Evolutionary conservation across 1,139 yeast genomes (phyloP).

Genomic region (Nematodospora anomalae): DNA sequence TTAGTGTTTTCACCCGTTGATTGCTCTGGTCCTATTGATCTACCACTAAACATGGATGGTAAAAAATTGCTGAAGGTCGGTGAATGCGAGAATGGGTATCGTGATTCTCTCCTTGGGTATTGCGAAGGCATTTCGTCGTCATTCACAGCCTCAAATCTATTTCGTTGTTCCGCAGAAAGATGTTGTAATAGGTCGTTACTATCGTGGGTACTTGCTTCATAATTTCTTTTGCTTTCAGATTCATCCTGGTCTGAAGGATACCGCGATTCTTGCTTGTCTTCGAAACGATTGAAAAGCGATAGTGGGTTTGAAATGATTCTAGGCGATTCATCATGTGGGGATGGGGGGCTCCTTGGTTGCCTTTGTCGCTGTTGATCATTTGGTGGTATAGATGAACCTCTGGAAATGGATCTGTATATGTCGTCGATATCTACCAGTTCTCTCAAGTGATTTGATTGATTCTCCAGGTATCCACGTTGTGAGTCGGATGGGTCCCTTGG

Average conservation of each 20-base stretch:
- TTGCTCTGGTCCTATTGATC: constrained; percentile 8
- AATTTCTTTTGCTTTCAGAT: constrained; percentile 8
- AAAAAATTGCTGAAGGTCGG: constrained; percentile 16
- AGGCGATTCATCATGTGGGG: constrained; percentile 19
- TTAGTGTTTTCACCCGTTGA: constrained; percentile 8
- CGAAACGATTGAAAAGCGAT: constrained; percentile 26
- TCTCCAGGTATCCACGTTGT: constrained; percentile 4
- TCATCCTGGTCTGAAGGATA: constrained; percentile 7
- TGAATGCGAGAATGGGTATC: constrained; percentile 9
- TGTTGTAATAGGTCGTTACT: constrained; percentile 4
- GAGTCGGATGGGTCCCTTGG: neutral
- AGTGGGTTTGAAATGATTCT: constrained; percentile 30
- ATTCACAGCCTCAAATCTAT: constrained; percentile 3
- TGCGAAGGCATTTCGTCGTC: constrained; percentile 1
- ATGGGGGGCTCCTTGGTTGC: constrained; percentile 7
- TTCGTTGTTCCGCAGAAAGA: constrained; percentile 3
- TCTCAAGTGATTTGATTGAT: constrained; percentile 5
- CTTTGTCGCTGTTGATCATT: constrained; percentile 1
- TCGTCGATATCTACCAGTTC: constrained; percentile 7
- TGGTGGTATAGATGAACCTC: constrained; percentile 2
- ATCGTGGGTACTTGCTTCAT: constrained; percentile 9
- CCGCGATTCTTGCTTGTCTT: constrained; percentile 9
- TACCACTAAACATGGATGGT: constrained; percentile 17
- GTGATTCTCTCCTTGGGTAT: neutral
- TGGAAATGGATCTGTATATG: constrained; percentile 9